Conservation (phyloP, 192 early-diverging fungal species). For the Coemansia sp. region DNA sequence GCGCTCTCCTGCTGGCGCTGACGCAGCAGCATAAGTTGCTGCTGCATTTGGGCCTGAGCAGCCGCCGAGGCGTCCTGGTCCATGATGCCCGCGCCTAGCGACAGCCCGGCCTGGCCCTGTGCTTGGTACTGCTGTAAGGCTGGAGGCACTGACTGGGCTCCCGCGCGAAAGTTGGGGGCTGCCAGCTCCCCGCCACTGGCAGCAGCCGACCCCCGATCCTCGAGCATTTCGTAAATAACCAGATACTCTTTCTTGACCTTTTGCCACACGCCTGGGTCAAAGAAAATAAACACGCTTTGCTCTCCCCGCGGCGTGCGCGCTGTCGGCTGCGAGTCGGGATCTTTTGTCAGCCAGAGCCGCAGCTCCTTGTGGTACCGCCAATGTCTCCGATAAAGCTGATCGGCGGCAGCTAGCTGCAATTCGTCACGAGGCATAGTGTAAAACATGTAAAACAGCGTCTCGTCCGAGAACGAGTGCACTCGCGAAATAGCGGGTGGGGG, state of each 20-base stretch:
- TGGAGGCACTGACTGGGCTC: constrained; percentile 32
- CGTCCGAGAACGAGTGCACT: constrained; percentile 73
- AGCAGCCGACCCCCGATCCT: constrained; percentile 56
- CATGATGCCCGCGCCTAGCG: not conserved
- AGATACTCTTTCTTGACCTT: constrained; percentile 87
- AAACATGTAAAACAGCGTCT: constrained; percentile 97
- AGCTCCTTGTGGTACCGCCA: constrained; percentile 98
- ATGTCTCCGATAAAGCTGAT: constrained; percentile 87
- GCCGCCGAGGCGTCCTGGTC: constrained; percentile 18
- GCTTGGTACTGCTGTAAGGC: constrained; percentile 12
- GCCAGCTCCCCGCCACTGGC: constrained; percentile 10
- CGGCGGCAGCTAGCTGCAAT: constrained; percentile 87
- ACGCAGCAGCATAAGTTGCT: constrained; percentile 19
- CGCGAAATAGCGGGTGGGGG: constrained; percentile 69
- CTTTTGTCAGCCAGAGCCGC: constrained; percentile 88
- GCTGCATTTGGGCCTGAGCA: constrained; percentile 31
- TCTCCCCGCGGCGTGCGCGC: constrained; percentile 67
- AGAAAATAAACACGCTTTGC: constrained; percentile 84
- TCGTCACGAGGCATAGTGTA: constrained; percentile 93
- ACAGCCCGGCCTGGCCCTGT: constrained; percentile 1
- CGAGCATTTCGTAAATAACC: constrained; percentile 81
- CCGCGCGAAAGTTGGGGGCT: constrained; percentile 10
- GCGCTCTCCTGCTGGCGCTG: constrained; percentile 32
- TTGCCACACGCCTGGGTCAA: constrained; percentile 87
- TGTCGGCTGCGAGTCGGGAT: constrained; percentile 51